Conservation (phyloP, 2,329 filamentous ascomycete species). For the Pestalotiopsis sp. region DNA sequence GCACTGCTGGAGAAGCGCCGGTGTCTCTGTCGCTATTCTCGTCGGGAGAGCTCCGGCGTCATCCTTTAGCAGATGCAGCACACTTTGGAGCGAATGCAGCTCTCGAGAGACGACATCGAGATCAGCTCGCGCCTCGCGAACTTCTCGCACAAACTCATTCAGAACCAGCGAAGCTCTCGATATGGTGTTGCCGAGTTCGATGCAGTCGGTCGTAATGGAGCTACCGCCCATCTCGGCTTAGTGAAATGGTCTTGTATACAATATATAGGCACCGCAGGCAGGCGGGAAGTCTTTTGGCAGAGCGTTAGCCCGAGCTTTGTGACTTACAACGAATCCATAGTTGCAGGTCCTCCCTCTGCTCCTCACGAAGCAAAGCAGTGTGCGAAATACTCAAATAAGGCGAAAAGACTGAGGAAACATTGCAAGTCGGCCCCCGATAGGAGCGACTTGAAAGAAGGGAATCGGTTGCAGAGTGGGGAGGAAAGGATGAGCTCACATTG, state of each 20-base stretch:
- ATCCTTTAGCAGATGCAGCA: slow-evolving; percentile 41
- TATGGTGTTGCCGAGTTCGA: slow-evolving; percentile 37
- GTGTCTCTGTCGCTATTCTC: slow-evolving; percentile 37
- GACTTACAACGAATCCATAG: slow-evolving; percentile 16
- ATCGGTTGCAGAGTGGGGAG: background rate
- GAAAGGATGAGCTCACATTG: slow-evolving; percentile 2
- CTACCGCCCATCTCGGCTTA: slow-evolving; percentile 28
- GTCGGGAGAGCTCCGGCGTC: slow-evolving; percentile 39
- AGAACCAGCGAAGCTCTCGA: slow-evolving; percentile 34
- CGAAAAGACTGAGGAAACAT: background rate
- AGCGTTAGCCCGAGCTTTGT: background rate
- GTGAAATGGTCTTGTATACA: slow-evolving; percentile 20
- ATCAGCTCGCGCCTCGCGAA: slow-evolving; percentile 43
- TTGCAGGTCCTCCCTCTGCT: slow-evolving; percentile 2
- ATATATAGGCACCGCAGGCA: background rate
- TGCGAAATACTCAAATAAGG: background rate
- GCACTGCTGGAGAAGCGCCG: slow-evolving; percentile 38
- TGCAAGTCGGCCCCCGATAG: background rate
- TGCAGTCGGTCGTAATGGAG: slow-evolving; percentile 41
- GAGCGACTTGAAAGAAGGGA: background rate
- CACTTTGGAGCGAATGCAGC: slow-evolving; percentile 42
- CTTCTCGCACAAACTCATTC: slow-evolving; percentile 40
- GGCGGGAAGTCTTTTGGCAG: background rate
- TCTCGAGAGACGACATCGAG: slow-evolving; percentile 42
- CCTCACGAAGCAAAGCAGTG: background rate